A percentile compares a stretch with the other conserved stretches of the same genome.
Conservation (phyloP, 2,329 filamentous ascomycete species). For the Hymenoscyphus occultus region DNA sequence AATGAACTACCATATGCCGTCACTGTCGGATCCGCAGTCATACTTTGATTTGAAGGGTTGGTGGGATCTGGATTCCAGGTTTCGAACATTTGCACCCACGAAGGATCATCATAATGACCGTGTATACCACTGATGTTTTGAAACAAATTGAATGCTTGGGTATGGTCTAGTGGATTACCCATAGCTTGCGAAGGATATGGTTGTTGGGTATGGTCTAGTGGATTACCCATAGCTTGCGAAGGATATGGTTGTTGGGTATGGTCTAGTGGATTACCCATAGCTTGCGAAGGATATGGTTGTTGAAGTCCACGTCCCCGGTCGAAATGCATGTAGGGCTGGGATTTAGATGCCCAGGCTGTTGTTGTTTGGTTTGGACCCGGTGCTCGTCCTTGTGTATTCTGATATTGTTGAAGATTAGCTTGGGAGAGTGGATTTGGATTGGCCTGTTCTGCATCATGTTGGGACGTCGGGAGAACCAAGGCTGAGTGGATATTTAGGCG, state of each 20-base stretch:
- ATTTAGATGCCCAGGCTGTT: slow-evolving; percentile 10
- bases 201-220: too few relatives aligned
- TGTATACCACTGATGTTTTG: slow-evolving; percentile 22
- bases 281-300: not conserved
- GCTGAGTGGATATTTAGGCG: slow-evolving; percentile 2
- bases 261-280: slow-evolving; percentile 20
- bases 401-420: slow-evolving; percentile 16
- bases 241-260: slow-evolving; percentile 5
- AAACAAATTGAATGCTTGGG: slow-evolving; percentile 21
- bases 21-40: not conserved
- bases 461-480: not conserved
- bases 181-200: slow-evolving; percentile 5
- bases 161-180: slow-evolving; percentile 20
- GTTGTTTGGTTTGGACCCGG: slow-evolving; percentile 1
- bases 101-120: slow-evolving; percentile 27
- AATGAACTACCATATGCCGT: not conserved
- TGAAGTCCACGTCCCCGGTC: not conserved
- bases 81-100: slow-evolving; percentile 17
- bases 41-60: not conserved
- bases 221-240: slow-evolving; percentile 8
- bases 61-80: not conserved
- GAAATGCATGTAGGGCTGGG: slow-evolving; percentile 8
- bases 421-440: slow-evolving; percentile 5
- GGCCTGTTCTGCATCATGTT: slow-evolving; percentile 11
- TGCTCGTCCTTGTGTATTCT: slow-evolving; percentile 2